Conservation (phyloP, 73 alveolate genomes). For the Paramecium tetraurelia region DNA sequence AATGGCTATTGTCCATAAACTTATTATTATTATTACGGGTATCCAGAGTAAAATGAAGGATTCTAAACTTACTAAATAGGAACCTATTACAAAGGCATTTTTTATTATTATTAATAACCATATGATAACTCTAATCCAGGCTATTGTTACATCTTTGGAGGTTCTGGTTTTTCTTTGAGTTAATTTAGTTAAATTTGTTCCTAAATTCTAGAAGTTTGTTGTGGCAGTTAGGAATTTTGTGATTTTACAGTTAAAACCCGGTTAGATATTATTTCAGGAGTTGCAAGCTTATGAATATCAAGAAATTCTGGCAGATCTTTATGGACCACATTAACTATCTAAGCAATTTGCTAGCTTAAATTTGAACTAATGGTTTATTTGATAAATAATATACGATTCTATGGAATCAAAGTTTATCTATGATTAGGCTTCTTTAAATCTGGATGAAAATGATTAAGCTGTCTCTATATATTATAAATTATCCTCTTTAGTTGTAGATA, state of each 20-base stretch:
- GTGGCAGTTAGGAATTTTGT: background rate
- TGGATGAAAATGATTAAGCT: background rate
- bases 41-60: background rate
- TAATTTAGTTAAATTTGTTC: no score
- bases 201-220: background rate
- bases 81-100: background rate
- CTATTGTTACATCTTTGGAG: no score
- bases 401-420: background rate
- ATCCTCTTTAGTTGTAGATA: slow-evolving; percentile 7
- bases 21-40: no score
- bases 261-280: background rate
- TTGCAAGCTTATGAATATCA: background rate
- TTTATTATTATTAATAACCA: background rate
- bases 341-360: background rate
- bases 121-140: background rate
- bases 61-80: background rate
- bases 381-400: background rate
- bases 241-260: background rate
- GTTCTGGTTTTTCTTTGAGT: background rate
- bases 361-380: background rate
- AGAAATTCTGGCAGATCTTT: background rate
- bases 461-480: background rate
- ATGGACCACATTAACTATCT: background rate
- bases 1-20: background rate
- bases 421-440: background rate